These are phyloP conservation scores for Spizellomyces punctatus DNA, from an alignment of 192 early-diverging fungal genomes.

Conservation along the genomic window DNA sequence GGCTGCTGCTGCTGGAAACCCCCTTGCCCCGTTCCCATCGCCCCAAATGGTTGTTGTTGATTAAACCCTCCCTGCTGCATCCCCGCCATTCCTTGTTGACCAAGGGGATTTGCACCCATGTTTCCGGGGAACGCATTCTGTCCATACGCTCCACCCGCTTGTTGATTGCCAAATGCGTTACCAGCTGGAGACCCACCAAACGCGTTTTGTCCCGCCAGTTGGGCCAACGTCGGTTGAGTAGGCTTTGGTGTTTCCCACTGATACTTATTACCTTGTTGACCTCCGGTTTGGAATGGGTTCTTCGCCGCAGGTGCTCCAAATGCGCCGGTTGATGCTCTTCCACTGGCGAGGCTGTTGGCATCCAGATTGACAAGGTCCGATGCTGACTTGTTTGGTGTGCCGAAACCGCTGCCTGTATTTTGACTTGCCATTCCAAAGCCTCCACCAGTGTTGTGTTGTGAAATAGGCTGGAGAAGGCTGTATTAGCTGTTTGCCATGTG, in stretches of 20 bases:
- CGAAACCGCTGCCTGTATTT: not conserved
- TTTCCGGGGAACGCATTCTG: too few relatives aligned
- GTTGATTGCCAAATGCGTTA: not conserved
- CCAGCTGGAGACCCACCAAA: not conserved
- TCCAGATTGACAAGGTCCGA: slow-evolving; percentile 22
- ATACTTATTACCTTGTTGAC: slow-evolving; percentile 10
- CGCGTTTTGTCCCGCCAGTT: slow-evolving; percentile 13
- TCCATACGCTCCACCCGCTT: too few relatives aligned
- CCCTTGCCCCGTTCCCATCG: not conserved
- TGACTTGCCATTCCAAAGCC: not conserved
- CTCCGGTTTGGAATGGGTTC: slow-evolving; percentile 36
- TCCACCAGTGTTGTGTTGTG: slow-evolving; percentile 17
- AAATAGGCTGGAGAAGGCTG: not conserved
- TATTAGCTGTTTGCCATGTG: not conserved
- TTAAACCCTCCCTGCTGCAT: not conserved
- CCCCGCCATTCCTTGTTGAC: slow-evolving; percentile 8
- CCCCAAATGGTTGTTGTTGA: slow-evolving; percentile 19
- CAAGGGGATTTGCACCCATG: not conserved
- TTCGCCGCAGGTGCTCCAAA: slow-evolving; percentile 25
- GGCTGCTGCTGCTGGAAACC: too few relatives aligned
- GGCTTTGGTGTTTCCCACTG: slow-evolving; percentile 31
- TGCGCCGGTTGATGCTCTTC: not conserved
- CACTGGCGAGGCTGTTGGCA: slow-evolving; percentile 1
- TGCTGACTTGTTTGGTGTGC: slow-evolving; percentile 1
- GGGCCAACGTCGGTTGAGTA: slow-evolving; percentile 21